These are phyloP conservation scores for Ogataea naganishii DNA, from an alignment of 805 yeast genomes.

Conservation along the genomic window DNA sequence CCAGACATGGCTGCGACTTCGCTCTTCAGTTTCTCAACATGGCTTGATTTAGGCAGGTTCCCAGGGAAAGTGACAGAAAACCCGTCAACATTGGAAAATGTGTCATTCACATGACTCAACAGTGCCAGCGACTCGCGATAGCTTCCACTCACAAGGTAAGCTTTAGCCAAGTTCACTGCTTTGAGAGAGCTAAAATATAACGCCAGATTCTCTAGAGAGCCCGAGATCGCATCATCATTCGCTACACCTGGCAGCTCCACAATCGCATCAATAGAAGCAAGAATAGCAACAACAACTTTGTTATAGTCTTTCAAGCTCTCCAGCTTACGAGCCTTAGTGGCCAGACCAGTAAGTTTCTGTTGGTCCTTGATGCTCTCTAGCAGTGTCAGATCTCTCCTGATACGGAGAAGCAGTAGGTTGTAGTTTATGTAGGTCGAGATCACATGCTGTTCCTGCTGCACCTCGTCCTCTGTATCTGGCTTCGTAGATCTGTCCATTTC, in stretches of 20 bases:
- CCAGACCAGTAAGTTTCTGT: slow-evolving; percentile 13
- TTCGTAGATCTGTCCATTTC: slow-evolving; percentile 44
- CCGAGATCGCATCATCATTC: slow-evolving; percentile 63
- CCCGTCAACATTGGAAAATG: slow-evolving; percentile 5
- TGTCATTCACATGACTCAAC: slow-evolving; percentile 21
- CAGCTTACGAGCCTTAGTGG: slow-evolving; percentile 17
- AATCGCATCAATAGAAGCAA: slow-evolving; percentile 46
- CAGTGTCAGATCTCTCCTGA: slow-evolving; percentile 61
- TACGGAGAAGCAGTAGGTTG: slow-evolving; percentile 52
- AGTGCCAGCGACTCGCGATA: slow-evolving; percentile 41
- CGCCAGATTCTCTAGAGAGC: slow-evolving; percentile 42
- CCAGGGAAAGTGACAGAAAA: slow-evolving; percentile 28
- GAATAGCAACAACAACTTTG: slow-evolving; percentile 42
- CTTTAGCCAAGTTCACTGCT: slow-evolving; percentile 33
- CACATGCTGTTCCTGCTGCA: slow-evolving; percentile 65
- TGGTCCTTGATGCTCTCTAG: slow-evolving; percentile 23
- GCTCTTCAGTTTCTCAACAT: slow-evolving; percentile 17
- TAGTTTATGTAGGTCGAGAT: slow-evolving; percentile 69
- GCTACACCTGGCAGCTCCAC: slow-evolving; percentile 88
- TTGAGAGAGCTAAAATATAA: slow-evolving; percentile 38
- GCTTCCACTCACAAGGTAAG: slow-evolving; percentile 30
- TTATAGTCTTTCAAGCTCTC: slow-evolving; percentile 31
- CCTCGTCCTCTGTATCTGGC: slow-evolving; percentile 41
- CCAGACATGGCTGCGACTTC: slow-evolving; percentile 12
- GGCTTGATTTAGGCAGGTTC: slow-evolving; percentile 29